phyloP scores from a whole-genome alignment of 1,284 basidiomycete species.

The Tilletia setariae region DNA sequence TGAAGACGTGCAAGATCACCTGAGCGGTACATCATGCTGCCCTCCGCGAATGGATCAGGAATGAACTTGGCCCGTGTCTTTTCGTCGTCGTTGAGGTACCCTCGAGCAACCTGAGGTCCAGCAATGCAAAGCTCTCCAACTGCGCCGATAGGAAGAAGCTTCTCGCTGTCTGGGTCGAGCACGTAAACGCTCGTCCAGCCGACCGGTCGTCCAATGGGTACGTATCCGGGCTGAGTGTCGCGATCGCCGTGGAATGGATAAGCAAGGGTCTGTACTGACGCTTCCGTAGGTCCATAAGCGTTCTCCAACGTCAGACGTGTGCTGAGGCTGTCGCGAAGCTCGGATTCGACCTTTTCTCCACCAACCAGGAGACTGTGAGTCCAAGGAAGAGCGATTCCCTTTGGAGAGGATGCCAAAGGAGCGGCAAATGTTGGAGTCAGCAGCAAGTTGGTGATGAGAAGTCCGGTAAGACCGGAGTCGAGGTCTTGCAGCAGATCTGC shows the following conservation, averaged over 20 bases:
- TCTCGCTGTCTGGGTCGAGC: background rate
- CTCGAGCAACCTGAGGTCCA: conserved; percentile 16
- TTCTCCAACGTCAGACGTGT: background rate
- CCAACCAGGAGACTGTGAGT: background rate
- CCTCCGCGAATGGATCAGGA: background rate
- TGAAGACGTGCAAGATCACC: background rate
- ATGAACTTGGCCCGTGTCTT: conserved; percentile 1
- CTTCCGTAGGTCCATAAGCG: conserved; percentile 12
- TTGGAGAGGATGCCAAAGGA: background rate
- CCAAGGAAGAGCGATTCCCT: background rate
- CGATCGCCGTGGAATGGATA: background rate
- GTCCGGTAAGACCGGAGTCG: background rate
- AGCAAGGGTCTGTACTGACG: background rate
- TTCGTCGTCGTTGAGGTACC: conserved; percentile 12
- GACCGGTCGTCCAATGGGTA: background rate
- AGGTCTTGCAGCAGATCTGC: background rate
- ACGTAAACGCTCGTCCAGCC: background rate
- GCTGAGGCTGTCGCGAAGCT: background rate
- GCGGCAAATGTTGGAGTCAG: conserved; percentile 13
- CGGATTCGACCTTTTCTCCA: background rate
- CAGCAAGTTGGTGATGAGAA: background rate
- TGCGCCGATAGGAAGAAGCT: background rate
- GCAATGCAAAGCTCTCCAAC: conserved; percentile 9
- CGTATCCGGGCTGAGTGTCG: background rate
- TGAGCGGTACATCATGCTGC: background rate